Evolutionary conservation across 371 early-diverging fungal genomes (phyloP).

Genomic region (Ordospora pajunii): DNA sequence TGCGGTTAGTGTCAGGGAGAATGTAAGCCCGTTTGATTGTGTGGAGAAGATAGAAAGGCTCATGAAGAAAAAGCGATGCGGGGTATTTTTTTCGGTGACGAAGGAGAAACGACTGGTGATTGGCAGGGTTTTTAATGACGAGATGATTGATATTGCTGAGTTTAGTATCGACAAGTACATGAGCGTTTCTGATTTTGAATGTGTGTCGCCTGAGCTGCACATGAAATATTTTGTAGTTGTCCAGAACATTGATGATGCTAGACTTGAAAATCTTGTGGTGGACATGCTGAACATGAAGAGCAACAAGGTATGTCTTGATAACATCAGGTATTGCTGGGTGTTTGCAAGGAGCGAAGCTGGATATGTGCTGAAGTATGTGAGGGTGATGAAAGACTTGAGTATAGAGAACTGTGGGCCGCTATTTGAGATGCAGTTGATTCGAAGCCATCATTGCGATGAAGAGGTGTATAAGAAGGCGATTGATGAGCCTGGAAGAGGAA

Average conservation of each 20-base stretch:
- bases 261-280: constrained; percentile 33
- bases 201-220: constrained; percentile 10
- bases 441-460: constrained; percentile 30
- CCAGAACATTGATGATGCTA: neutral
- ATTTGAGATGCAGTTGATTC: constrained; percentile 30
- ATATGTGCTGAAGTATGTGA: constrained; percentile 38
- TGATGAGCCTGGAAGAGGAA: neutral
- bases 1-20: neutral
- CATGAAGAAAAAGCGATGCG: constrained; percentile 25
- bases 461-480: constrained; percentile 23
- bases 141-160: constrained; percentile 38
- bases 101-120: constrained; percentile 14
- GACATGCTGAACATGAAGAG: constrained; percentile 36
- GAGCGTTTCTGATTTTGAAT: constrained; percentile 16
- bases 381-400: constrained; percentile 17
- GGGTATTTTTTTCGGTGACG: constrained; percentile 17
- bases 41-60: constrained; percentile 3
- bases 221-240: constrained; percentile 35
- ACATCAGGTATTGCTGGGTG: constrained; percentile 40
- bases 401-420: constrained; percentile 44
- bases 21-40: constrained; percentile 5
- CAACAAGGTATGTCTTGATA: constrained; percentile 21
- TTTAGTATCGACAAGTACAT: constrained; percentile 28
- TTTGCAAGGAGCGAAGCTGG: constrained; percentile 4
- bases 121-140: constrained; percentile 38